Evolutionary conservation across 108 stramenopile species (phyloP).

Genomic region (Stephanodiscus triporus): DNA sequence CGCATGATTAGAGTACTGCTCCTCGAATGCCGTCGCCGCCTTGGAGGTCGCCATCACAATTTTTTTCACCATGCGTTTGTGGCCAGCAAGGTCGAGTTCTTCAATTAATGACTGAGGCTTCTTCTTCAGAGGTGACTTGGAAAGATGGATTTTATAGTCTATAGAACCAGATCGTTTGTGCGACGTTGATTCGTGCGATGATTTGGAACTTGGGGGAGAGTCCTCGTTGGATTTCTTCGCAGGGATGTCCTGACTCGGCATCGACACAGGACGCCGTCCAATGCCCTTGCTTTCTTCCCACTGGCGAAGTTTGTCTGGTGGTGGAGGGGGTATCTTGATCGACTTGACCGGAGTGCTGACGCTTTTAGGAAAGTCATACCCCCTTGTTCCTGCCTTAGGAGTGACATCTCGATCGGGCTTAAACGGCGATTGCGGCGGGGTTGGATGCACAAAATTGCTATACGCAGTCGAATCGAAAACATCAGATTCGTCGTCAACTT

Average conservation of each 20-base stretch:
- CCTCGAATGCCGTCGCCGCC: conserved; percentile 66
- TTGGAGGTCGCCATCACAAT: conserved; percentile 71
- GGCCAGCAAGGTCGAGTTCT: conserved; percentile 42
- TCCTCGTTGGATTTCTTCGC: not conserved
- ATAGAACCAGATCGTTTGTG: not conserved
- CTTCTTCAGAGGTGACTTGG: conserved; percentile 41
- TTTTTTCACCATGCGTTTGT: conserved; percentile 66
- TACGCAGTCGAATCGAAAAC: conserved; percentile 16
- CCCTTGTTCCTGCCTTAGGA: conserved; percentile 20
- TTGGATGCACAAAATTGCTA: conserved; percentile 16
- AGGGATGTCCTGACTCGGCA: conserved; percentile 1
- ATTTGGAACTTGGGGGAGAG: not conserved
- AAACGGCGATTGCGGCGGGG: conserved; percentile 11
- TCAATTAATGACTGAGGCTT: conserved; percentile 36
- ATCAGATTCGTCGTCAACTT: conserved; percentile 36
- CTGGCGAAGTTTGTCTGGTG: conserved; percentile 63
- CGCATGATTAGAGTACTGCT: conserved; percentile 32
- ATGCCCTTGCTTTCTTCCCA: conserved; percentile 57
- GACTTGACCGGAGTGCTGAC: not conserved
- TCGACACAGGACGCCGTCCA: not conserved
- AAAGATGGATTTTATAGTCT: conserved; percentile 32
- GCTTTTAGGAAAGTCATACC: not conserved
- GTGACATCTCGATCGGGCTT: conserved; percentile 16
- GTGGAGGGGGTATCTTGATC: conserved; percentile 62
- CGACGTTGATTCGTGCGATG: not conserved